A percentile compares a stretch with the other conserved stretches of the same genome.
phyloP scores from a whole-genome alignment of 345 rosid genomes.

The Balakata baccata region DNA sequence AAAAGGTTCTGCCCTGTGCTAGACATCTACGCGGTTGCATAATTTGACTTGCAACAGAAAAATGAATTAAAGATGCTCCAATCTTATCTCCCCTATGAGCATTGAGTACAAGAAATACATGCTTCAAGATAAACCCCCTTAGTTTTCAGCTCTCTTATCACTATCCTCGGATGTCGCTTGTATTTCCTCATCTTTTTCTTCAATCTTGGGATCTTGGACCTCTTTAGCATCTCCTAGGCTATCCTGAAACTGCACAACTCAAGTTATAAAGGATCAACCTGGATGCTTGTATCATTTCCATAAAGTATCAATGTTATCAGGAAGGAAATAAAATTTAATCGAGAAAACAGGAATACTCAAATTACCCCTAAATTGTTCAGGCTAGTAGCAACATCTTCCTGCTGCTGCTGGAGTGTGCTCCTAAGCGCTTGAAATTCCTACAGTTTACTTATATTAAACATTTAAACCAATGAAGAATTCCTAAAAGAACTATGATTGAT shows the following conservation, averaged over 20 bases:
- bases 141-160: constrained; percentile 31
- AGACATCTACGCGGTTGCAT: constrained; percentile 2
- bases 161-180: constrained; percentile 18
- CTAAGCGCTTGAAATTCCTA: constrained; percentile 79
- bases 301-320: too few species aligned
- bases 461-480: background rate
- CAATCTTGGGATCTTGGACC: constrained; percentile 25
- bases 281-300: constrained; percentile 1
- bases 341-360: background rate
- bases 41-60: constrained; percentile 4
- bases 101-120: constrained; percentile 1
- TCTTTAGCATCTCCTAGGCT: constrained; percentile 39
- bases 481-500: background rate
- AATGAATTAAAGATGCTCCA: background rate
- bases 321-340: background rate
- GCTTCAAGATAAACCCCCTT: constrained; percentile 13
- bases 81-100: background rate
- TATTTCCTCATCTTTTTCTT: constrained; percentile 33
- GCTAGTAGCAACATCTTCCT: constrained; percentile 69
- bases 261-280: constrained; percentile 4
- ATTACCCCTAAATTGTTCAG: constrained; percentile 63
- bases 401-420: constrained; percentile 73
- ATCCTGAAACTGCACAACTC: constrained; percentile 55
- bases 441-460: background rate
- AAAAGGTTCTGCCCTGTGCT: constrained; percentile 9